Conservation (phyloP, 2,329 filamentous ascomycete species). For the Verticillium klebahnii region DNA sequence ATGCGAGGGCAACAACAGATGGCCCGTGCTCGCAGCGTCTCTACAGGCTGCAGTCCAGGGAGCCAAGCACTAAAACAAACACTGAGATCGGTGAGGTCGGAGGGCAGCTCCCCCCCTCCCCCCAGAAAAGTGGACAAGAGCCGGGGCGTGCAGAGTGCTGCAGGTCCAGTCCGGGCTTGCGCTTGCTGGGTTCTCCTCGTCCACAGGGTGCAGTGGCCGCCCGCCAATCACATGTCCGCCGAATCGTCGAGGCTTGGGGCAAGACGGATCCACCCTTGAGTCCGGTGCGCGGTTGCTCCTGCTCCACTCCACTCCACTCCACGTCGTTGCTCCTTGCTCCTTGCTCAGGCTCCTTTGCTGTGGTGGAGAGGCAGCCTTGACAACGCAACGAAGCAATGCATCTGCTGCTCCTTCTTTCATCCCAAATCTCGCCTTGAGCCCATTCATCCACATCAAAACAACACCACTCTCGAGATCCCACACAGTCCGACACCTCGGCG, state of each 20-base stretch:
- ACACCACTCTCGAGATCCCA: not conserved
- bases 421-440: not conserved
- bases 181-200: not conserved
- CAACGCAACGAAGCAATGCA: not conserved
- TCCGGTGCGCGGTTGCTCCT: not conserved
- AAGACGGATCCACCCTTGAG: not conserved
- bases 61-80: not conserved
- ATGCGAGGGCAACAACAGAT: constrained; percentile 1
- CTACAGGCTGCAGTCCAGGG: not conserved
- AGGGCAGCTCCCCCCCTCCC: not conserved
- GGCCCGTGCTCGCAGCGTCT: not conserved
- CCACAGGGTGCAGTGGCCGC: not conserved
- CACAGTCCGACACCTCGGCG: not conserved
- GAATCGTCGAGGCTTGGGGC: not conserved
- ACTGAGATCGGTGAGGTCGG: not conserved
- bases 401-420: not conserved
- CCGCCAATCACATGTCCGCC: not conserved
- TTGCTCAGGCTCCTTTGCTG: not conserved
- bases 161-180: not conserved
- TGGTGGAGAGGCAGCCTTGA: not conserved
- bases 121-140: not conserved
- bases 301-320: not conserved
- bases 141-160: not conserved
- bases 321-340: constrained; percentile 7
- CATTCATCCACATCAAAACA: constrained; percentile 1